These are phyloP conservation scores for Nitzschia sp. DNA, from an alignment of 108 stramenopile species.

Conservation along the genomic window DNA sequence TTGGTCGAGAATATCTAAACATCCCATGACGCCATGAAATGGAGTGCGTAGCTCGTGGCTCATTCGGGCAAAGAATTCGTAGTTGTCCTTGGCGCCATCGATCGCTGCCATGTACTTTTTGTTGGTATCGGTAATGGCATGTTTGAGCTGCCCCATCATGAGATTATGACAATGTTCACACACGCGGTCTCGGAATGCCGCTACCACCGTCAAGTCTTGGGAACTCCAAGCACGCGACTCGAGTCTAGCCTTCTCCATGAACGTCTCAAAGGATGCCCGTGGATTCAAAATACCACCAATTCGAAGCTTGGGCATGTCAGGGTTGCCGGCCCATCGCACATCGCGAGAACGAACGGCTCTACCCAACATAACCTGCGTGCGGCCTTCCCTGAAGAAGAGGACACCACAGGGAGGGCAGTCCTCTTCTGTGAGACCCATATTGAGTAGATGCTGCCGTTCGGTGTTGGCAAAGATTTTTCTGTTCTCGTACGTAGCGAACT, in stretches of 20 bases:
- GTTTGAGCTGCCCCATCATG: conserved; percentile 11
- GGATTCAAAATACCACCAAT: conserved; percentile 34
- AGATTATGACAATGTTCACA: conserved; percentile 17
- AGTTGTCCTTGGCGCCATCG: conserved; percentile 15
- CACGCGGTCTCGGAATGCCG: conserved; percentile 13
- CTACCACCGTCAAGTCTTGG: conserved; percentile 15
- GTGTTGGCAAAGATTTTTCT: neutral
- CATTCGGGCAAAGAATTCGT: conserved; percentile 44
- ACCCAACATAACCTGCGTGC: conserved; percentile 12
- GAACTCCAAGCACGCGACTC: conserved; percentile 19
- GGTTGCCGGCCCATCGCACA: conserved; percentile 29
- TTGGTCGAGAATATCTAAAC: conserved; percentile 47
- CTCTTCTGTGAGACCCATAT: conserved; percentile 9
- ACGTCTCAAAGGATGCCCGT: conserved; percentile 23
- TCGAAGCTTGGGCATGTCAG: conserved; percentile 28
- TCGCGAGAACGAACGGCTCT: conserved; percentile 14
- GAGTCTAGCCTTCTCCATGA: conserved; percentile 22
- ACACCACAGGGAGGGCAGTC: conserved; percentile 25
- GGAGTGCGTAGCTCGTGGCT: conserved; percentile 59
- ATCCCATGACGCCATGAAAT: conserved; percentile 64
- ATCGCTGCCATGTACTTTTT: conserved; percentile 16
- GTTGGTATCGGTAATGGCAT: conserved; percentile 23
- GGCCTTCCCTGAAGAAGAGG: conserved; percentile 15
- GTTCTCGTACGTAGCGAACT: neutral
- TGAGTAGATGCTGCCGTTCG: neutral